Percentiles rank a stretch among this genome's conserved stretches.
Evolutionary conservation across 495 filamentous ascomycete genomes (phyloP).

Genomic region (Neurospora sp.): DNA sequence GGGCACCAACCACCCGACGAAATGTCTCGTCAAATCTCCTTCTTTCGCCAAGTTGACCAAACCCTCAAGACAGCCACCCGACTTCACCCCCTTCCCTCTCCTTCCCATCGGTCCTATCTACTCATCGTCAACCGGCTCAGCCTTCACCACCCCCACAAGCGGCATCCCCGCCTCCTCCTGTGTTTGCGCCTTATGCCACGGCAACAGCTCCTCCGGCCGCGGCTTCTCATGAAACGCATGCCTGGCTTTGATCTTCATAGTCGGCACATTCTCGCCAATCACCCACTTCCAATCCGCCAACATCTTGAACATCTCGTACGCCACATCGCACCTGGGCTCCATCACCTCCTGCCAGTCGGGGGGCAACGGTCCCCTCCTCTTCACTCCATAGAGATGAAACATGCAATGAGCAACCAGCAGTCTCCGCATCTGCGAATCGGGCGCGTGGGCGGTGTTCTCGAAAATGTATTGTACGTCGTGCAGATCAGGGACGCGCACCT

Average conservation of each 20-base stretch:
- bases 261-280: slow-evolving; percentile 14
- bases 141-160: background rate
- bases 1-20: background rate
- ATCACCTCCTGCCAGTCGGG: slow-evolving; percentile 12
- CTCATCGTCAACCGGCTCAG: slow-evolving; percentile 2
- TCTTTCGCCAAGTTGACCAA: background rate
- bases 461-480: slow-evolving; percentile 17
- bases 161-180: background rate
- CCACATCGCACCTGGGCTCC: background rate
- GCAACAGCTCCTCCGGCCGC: background rate
- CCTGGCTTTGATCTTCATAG: slow-evolving; percentile 17
- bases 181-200: background rate
- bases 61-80: background rate
- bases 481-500: slow-evolving; percentile 5
- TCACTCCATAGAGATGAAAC: slow-evolving; percentile 13
- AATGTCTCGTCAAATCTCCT: background rate
- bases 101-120: background rate
- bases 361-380: slow-evolving; percentile 5
- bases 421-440: slow-evolving; percentile 13
- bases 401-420: slow-evolving; percentile 13
- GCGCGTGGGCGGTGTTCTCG: slow-evolving; percentile 4
- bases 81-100: too few relatives aligned
- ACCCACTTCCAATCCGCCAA: slow-evolving; percentile 20
- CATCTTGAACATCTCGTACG: slow-evolving; percentile 13
- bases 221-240: slow-evolving; percentile 16